Evolutionary conservation across 352 stramenopile genomes (phyloP).

Genomic region (Phytophthora fragariae): DNA sequence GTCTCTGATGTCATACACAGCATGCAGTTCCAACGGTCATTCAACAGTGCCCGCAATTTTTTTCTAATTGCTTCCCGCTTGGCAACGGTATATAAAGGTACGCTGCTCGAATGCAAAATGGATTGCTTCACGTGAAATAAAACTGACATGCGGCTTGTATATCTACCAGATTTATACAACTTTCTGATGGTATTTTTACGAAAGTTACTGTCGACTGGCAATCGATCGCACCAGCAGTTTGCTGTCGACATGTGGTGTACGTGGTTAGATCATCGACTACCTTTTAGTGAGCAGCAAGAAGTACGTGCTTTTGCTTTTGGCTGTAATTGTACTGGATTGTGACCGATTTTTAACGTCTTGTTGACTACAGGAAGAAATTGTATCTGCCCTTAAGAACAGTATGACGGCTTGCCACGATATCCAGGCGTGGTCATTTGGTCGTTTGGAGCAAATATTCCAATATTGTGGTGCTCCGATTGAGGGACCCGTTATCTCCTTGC

Average conservation of each 20-base stretch:
- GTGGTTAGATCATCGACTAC: slow-evolving; percentile 55
- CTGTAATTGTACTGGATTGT: not conserved
- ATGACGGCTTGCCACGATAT: slow-evolving; percentile 46
- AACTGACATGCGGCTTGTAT: not conserved
- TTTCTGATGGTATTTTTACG: slow-evolving; percentile 86
- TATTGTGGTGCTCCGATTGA: not conserved
- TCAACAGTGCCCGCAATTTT: slow-evolving; percentile 47
- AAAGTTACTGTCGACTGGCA: slow-evolving; percentile 71
- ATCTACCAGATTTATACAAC: slow-evolving; percentile 69
- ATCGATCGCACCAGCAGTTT: slow-evolving; percentile 56
- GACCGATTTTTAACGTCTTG: not conserved
- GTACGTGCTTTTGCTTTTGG: slow-evolving; percentile 35
- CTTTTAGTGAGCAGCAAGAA: slow-evolving; percentile 71
- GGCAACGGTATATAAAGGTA: slow-evolving; percentile 56
- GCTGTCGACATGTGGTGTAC: slow-evolving; percentile 78
- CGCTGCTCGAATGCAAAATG: not conserved
- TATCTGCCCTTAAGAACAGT: slow-evolving; percentile 61
- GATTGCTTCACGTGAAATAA: slow-evolving; percentile 2
- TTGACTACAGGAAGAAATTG: slow-evolving; percentile 57
- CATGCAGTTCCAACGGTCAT: slow-evolving; percentile 56
- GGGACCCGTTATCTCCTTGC: slow-evolving; percentile 26
- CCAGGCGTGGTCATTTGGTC: slow-evolving; percentile 54
- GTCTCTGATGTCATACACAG: slow-evolving; percentile 25
- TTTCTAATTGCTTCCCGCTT: slow-evolving; percentile 60
- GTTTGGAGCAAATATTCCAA: slow-evolving; percentile 52